Percentiles rank a stretch among this genome's conserved stretches.
Evolutionary conservation across 1,284 basidiomycete genomes (phyloP).

Genomic region (Moesziomyces aphidis): DNA sequence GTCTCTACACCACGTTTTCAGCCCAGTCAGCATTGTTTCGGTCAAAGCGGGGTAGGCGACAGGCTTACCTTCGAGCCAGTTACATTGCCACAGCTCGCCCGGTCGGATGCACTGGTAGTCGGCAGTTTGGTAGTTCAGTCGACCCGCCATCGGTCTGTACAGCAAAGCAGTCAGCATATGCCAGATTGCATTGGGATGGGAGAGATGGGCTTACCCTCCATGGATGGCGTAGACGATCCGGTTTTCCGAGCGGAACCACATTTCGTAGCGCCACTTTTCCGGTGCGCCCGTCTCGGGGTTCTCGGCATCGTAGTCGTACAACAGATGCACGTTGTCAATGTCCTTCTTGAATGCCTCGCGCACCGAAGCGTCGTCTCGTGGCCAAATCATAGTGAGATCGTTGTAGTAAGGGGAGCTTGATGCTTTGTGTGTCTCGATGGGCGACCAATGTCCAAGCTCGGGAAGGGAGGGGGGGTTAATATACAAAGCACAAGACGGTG

Average conservation of each 20-base stretch:
- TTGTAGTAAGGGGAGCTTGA: too few species aligned
- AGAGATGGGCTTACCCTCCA: constrained; percentile 23
- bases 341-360: constrained; percentile 36
- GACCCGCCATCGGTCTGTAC: constrained; percentile 57
- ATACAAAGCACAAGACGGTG: too few species aligned
- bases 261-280: constrained; percentile 63
- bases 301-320: constrained; percentile 54
- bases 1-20: constrained; percentile 45
- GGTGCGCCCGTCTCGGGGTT: constrained; percentile 48
- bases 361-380: constrained; percentile 24
- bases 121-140: constrained; percentile 65
- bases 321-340: constrained; percentile 39
- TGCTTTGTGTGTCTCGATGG: too few species aligned
- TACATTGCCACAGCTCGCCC: constrained; percentile 57
- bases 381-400: constrained; percentile 48
- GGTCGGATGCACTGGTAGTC: constrained; percentile 63
- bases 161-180: not conserved
- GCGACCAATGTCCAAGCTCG: too few species aligned
- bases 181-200: too few species aligned
- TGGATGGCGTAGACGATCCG: constrained; percentile 66
- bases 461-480: too few species aligned
- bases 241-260: constrained; percentile 62
- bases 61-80: constrained; percentile 60
- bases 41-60: too few species aligned
- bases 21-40: not conserved